These are phyloP conservation scores for Lignosus rhinocerotis DNA, from an alignment of 1,284 basidiomycete genomes.

Conservation along the genomic window DNA sequence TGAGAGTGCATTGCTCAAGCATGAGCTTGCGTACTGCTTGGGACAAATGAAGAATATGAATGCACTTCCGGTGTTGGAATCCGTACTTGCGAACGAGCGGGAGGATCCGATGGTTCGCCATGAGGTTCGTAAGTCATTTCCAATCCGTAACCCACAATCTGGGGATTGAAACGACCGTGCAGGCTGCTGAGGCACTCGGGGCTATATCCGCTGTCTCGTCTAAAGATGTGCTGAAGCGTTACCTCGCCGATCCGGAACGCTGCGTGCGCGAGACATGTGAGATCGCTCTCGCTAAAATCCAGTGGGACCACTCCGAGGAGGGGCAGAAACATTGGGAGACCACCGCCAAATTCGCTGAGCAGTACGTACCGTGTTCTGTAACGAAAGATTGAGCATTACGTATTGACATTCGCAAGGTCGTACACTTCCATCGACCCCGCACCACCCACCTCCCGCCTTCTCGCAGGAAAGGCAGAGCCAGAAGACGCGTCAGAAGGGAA, in stretches of 20 bases:
- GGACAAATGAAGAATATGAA: constrained; percentile 82
- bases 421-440: constrained; percentile 97
- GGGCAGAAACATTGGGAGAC: constrained; percentile 49
- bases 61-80: constrained; percentile 81
- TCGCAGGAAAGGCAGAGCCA: constrained; percentile 52
- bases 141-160: not conserved
- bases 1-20: constrained; percentile 90
- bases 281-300: constrained; percentile 94
- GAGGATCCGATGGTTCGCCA: constrained; percentile 99
- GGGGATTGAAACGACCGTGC: not conserved
- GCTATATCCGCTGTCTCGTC: constrained; percentile 80
- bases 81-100: constrained; percentile 66
- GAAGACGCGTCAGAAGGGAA: constrained; percentile 47
- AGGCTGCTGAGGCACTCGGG: constrained; percentile 98
- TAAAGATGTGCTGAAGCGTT: constrained; percentile 74
- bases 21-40: constrained; percentile 96
- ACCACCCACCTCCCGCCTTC: constrained; percentile 69
- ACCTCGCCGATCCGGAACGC: constrained; percentile 72
- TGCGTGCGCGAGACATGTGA: constrained; percentile 97
- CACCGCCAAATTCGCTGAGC: constrained; percentile 34
- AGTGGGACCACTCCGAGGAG: constrained; percentile 86
- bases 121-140: constrained; percentile 59
- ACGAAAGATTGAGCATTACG: not conserved
- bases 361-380: constrained; percentile 28
- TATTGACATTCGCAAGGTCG: constrained; percentile 35